Conservation (phyloP, 75 land plant species). For the Cupressus sempervirens region DNA sequence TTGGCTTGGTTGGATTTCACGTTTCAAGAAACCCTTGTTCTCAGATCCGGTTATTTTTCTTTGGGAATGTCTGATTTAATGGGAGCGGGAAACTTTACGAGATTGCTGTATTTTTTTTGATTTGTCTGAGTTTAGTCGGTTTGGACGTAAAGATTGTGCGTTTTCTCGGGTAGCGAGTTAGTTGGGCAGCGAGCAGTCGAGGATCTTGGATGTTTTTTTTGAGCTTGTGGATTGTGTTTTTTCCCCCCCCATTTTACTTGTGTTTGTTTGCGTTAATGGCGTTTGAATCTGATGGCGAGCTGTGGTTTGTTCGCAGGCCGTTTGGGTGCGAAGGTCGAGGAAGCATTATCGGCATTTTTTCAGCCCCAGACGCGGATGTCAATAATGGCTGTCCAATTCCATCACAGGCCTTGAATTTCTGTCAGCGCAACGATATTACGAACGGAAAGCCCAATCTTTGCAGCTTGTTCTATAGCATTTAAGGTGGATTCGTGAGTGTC, state of each 20-base stretch:
- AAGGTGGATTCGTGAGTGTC: not conserved
- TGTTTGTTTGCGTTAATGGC: not conserved
- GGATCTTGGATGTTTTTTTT: not conserved
- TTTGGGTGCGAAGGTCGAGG: not conserved
- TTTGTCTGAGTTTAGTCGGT: too few relatives aligned
- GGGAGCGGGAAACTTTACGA: not conserved
- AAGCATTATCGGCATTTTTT: not conserved
- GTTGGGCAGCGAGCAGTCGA: not conserved
- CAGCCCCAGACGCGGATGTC: not conserved
- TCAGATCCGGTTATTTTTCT: not conserved
- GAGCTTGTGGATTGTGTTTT: not conserved
- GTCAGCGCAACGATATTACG: not conserved
- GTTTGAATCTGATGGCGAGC: not conserved
- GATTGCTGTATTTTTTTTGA: not conserved
- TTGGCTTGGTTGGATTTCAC: not conserved
- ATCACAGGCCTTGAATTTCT: not conserved
- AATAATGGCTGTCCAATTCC: not conserved
- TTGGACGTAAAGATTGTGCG: not conserved
- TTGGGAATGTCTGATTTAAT: not conserved
- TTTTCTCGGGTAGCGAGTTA: not conserved
- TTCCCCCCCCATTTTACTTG: not conserved
- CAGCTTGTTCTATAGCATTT: not conserved
- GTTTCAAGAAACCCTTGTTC: not conserved
- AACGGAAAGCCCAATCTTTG: not conserved
- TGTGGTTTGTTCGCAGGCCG: not conserved